phyloP scores from a whole-genome alignment of 2,329 filamentous ascomycete genomes.

The Exophiala calicioides region DNA sequence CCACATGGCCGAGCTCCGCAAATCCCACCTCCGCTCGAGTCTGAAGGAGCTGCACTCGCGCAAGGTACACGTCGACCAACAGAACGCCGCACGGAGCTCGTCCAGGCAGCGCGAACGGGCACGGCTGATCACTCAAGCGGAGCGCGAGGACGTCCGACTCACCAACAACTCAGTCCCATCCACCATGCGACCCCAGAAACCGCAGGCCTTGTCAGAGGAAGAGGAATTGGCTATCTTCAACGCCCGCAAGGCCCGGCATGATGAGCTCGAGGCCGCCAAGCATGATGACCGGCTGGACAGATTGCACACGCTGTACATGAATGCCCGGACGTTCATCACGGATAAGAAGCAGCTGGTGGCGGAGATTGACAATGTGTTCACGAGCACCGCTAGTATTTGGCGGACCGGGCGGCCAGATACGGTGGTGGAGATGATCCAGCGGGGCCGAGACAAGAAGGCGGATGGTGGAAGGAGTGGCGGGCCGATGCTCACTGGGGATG shows the following conservation, averaged over 20 bases:
- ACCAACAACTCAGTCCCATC: slow-evolving; percentile 68
- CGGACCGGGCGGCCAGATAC: slow-evolving; percentile 49
- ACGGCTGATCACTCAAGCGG: slow-evolving; percentile 61
- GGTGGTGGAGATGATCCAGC: slow-evolving; percentile 47
- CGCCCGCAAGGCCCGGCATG: slow-evolving; percentile 37
- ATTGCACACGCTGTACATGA: slow-evolving; percentile 85
- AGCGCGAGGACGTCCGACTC: slow-evolving; percentile 73
- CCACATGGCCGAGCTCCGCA: slow-evolving; percentile 69
- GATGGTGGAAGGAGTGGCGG: slow-evolving; percentile 21
- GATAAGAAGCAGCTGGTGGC: slow-evolving; percentile 73
- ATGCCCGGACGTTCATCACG: slow-evolving; percentile 83
- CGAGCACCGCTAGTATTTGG: slow-evolving; percentile 57
- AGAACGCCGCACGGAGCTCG: slow-evolving; percentile 44
- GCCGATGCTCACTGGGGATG: slow-evolving; percentile 24
- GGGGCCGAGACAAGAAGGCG: slow-evolving; percentile 17
- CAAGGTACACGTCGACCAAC: slow-evolving; percentile 51
- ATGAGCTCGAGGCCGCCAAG: slow-evolving; percentile 52
- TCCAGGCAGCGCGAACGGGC: slow-evolving; percentile 54
- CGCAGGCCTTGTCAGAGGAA: slow-evolving; percentile 18
- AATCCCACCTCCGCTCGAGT: slow-evolving; percentile 71
- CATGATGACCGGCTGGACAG: slow-evolving; percentile 65
- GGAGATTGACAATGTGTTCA: slow-evolving; percentile 75
- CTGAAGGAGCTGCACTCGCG: slow-evolving; percentile 69
- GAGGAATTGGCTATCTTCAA: slow-evolving; percentile 43
- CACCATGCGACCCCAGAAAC: slow-evolving; percentile 50